Base-by-base conservation (phyloP, 352 stramenopile species). In the Stephanocyclus meneghinianus region DNA sequence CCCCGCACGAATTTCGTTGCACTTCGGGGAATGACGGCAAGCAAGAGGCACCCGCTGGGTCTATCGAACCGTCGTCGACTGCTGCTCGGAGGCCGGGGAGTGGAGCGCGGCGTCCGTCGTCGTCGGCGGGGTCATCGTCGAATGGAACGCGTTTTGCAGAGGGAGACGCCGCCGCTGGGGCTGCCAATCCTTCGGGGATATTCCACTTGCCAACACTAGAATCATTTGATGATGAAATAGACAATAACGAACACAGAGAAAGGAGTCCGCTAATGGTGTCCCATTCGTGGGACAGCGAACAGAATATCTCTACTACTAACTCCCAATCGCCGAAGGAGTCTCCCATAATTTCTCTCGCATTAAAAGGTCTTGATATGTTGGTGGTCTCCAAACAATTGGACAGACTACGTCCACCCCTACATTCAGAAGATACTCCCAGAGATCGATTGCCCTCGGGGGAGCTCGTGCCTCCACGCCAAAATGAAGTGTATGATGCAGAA, bases 1-100 rank as follows among this genome's bases (percentile, higher is more conserved):
- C 89, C 45, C 74, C 81, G 48, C 71, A 82, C 70, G 76, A 85
- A 67, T 76, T 69, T 76, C 51, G 71, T n/a, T 63, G 11, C 37
- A 44, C 65, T 48, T n/a, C 35, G n/a, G 7, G 15, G 26, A 64
- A 16, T 42, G 10, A n/a, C 5, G 18, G 18, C 35, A 51, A 50
- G 15, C 18, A 3, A 4, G 37, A 10, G n/a, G 40, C 11, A 50
- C 9, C 11, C 40, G 42, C 48, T 66, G 18, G 35, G 7, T 40
- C 35, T 40, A 40, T 40, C 35, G 35, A 40, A 8, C 35, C 7
- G 35, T 40, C 35, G 3, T 40, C 35, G 7, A 8, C 35, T 40
- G 35, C 4, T 4, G 35, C 4, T 40, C 35, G 35, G 1, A 40
- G 35, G 35, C 35, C 35, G 7, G 35, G 35, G 35, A 40, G 35